Conservation (phyloP, 208 protist species). For the Acanthamoeba quina region DNA sequence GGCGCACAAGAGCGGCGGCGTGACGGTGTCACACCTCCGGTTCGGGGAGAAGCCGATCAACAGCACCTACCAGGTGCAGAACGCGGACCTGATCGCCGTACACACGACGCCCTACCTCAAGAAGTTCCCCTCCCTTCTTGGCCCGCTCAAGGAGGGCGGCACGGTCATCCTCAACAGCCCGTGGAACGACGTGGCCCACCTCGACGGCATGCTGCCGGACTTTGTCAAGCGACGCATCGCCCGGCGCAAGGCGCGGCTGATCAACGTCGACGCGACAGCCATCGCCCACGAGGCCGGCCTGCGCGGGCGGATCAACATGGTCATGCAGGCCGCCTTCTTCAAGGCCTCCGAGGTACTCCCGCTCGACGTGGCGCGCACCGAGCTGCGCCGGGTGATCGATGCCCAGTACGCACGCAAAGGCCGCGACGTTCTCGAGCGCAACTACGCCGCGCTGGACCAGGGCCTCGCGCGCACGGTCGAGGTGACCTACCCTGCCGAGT, state of each 20-base stretch:
- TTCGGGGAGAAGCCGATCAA: constrained; percentile 88
- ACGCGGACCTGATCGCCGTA: constrained; percentile 89
- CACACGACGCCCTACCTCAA: constrained; percentile 86
- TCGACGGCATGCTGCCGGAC: constrained; percentile 83
- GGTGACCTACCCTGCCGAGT: constrained; percentile 76
- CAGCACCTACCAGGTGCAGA: constrained; percentile 85
- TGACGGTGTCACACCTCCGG: constrained; percentile 90
- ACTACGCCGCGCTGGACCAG: constrained; percentile 81
- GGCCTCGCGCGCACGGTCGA: constrained; percentile 62
- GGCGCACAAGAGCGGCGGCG: constrained; percentile 88
- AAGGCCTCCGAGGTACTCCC: constrained; percentile 86
- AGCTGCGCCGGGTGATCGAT: constrained; percentile 85
- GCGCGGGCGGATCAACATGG: constrained; percentile 87
- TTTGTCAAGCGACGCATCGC: constrained; percentile 83
- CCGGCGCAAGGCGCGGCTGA: constrained; percentile 72
- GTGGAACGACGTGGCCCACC: constrained; percentile 75
- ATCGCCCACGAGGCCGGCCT: constrained; percentile 82
- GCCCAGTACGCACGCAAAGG: constrained; percentile 88
- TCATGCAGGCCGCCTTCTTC: constrained; percentile 92
- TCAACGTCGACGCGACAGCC: constrained; percentile 86
- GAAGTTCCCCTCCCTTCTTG: constrained; percentile 85
- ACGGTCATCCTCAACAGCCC: constrained; percentile 88
- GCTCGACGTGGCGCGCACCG: constrained; percentile 82
- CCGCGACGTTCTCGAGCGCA: constrained; percentile 84
- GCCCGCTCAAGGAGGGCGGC: constrained; percentile 76